phyloP scores from a whole-genome alignment of 2,329 filamentous ascomycete species.

The Elsinoe fawcettii region DNA sequence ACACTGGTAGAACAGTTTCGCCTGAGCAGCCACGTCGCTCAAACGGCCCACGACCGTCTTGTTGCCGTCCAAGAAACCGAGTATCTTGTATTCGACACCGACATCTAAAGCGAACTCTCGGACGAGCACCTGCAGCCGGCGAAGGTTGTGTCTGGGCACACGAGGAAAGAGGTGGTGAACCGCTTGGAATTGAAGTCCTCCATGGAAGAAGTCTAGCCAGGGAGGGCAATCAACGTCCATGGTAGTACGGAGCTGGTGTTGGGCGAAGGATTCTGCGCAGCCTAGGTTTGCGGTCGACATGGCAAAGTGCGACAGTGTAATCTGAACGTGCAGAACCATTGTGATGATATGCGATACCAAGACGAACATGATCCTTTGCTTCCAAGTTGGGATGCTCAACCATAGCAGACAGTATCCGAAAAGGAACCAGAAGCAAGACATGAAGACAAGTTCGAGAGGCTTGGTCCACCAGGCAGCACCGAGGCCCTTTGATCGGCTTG shows the following conservation, averaged over 20 bases:
- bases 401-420: constrained; percentile 80
- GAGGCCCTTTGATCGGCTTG: constrained; percentile 61
- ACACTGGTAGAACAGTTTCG: neutral
- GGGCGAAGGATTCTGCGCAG: constrained; percentile 57
- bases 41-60: constrained; percentile 47
- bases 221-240: constrained; percentile 67
- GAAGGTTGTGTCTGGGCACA: constrained; percentile 60
- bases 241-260: constrained; percentile 62
- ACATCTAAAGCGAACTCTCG: constrained; percentile 58
- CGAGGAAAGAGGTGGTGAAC: constrained; percentile 64
- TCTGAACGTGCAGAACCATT: constrained; percentile 63
- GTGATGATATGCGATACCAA: constrained; percentile 58
- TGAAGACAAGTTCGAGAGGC: constrained; percentile 68
- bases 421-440: constrained; percentile 77
- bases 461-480: constrained; percentile 78
- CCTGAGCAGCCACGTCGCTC: constrained; percentile 48
- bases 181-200: constrained; percentile 65
- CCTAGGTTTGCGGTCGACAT: constrained; percentile 62
- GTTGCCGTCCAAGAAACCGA: constrained; percentile 57
- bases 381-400: constrained; percentile 59
- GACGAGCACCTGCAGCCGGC: constrained; percentile 52
- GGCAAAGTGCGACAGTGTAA: constrained; percentile 64
- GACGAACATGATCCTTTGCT: constrained; percentile 62
- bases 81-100: constrained; percentile 54
- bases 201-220: constrained; percentile 66